Conservation (phyloP, 2,329 filamentous ascomycete genomes). For the Penicillium sp. region DNA sequence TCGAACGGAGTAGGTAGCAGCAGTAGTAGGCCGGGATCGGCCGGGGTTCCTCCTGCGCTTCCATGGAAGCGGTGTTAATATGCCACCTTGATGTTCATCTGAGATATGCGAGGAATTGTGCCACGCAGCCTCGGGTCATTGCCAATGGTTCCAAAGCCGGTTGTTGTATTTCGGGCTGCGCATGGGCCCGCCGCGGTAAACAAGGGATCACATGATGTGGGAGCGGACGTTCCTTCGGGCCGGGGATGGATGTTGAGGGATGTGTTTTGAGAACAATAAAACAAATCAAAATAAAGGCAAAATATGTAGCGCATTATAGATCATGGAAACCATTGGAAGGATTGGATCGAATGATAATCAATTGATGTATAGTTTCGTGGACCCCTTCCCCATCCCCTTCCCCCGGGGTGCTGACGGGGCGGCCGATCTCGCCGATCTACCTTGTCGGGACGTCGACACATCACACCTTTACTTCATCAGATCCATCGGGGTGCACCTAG, state of each 20-base stretch:
- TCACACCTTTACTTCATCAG: neutral
- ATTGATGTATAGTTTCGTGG: neutral
- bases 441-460: slow-evolving; percentile 14
- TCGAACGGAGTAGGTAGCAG: slow-evolving; percentile 89
- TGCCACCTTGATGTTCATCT: neutral
- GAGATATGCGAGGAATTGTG: neutral
- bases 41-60: slow-evolving; percentile 45
- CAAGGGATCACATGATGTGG: slow-evolving; percentile 14
- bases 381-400: slow-evolving; percentile 5
- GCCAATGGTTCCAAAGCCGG: neutral
- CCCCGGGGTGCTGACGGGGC: slow-evolving; percentile 8
- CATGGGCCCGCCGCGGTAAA: slow-evolving; percentile 13
- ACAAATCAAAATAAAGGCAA: neutral
- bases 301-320: too few relatives aligned
- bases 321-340: too few relatives aligned
- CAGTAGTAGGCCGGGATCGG: slow-evolving; percentile 87
- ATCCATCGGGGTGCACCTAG: too few relatives aligned
- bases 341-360: neutral
- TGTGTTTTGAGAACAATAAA: neutral
- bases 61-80: slow-evolving; percentile 20
- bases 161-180: slow-evolving; percentile 6
- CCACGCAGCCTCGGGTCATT: neutral
- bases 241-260: too few relatives aligned
- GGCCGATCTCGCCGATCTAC: slow-evolving; percentile 15
- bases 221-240: too few relatives aligned